These are phyloP conservation scores for Candida mesenterica DNA, from an alignment of 1,139 yeast species.

Conservation along the genomic window DNA sequence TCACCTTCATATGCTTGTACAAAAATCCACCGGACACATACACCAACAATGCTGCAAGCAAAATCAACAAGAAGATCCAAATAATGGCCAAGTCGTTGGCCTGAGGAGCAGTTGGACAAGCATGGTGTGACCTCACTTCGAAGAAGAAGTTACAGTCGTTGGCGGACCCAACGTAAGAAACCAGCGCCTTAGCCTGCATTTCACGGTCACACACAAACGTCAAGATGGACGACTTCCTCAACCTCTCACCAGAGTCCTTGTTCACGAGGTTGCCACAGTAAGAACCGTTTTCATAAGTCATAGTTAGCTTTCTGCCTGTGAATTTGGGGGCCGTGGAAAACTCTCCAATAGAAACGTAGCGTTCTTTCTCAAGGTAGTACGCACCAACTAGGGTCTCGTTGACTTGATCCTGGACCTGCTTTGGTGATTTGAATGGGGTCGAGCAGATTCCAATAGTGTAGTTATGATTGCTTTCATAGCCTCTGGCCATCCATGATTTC, in stretches of 20 bases:
- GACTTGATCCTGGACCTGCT: conserved; percentile 32
- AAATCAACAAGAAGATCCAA: conserved; percentile 57
- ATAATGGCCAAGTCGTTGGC: conserved; percentile 55
- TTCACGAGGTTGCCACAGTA: conserved; percentile 48
- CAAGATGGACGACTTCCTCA: conserved; percentile 63
- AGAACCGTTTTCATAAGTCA: conserved; percentile 73
- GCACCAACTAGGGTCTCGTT: conserved; percentile 64
- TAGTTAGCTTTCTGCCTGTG: conserved; percentile 67
- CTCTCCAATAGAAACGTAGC: conserved; percentile 66
- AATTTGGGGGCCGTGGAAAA: conserved; percentile 58
- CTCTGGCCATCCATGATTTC: conserved; percentile 65
- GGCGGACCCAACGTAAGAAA: conserved; percentile 67
- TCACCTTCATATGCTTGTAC: conserved; percentile 29
- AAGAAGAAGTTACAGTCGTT: conserved; percentile 82
- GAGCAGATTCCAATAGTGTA: conserved; percentile 82
- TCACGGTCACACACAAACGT: conserved; percentile 82
- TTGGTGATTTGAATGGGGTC: conserved; percentile 48
- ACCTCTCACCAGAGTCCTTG: conserved; percentile 35
- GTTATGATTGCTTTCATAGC: conserved; percentile 69
- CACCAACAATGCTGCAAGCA: conserved; percentile 53
- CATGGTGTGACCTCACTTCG: conserved; percentile 82
- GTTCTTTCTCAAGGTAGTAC: conserved; percentile 56
- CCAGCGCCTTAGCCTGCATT: conserved; percentile 60
- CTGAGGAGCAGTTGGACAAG: conserved; percentile 77
- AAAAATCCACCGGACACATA: conserved; percentile 55